Percentiles rank a stretch among this genome's conserved stretches.
Evolutionary conservation across 371 early-diverging fungal genomes (phyloP).

Genomic region (Dichotomocladium elegans): DNA sequence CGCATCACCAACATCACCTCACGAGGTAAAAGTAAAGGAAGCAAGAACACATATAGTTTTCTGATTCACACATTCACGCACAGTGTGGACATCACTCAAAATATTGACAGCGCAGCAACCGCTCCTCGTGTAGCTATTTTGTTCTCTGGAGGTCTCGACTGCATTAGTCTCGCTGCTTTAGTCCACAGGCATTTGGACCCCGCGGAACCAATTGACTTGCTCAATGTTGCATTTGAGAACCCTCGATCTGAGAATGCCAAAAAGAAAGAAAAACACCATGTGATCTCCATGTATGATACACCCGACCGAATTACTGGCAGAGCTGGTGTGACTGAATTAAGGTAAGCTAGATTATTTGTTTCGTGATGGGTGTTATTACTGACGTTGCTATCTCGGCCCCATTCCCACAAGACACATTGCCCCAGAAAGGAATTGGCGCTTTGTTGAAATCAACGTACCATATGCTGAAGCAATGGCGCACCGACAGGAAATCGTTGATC

Average conservation of each 20-base stretch:
- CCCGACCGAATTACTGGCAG: slow-evolving; percentile 89
- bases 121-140: slow-evolving; percentile 78
- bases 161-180: slow-evolving; percentile 80
- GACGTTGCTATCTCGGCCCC: too few relatives aligned
- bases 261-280: slow-evolving; percentile 9
- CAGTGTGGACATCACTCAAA: background rate
- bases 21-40: background rate
- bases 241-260: slow-evolving; percentile 62
- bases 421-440: slow-evolving; percentile 78
- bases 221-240: slow-evolving; percentile 96
- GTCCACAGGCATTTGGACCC: slow-evolving; percentile 66
- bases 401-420: slow-evolving; percentile 53
- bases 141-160: slow-evolving; percentile 96
- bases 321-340: slow-evolving; percentile 60
- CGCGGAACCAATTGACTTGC: slow-evolving; percentile 80
- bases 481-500: slow-evolving; percentile 56
- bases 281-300: slow-evolving; percentile 59
- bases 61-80: background rate
- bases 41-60: background rate
- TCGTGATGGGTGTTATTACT: too few relatives aligned
- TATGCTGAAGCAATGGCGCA: slow-evolving; percentile 62
- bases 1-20: slow-evolving; percentile 40
- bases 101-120: too few relatives aligned
- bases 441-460: slow-evolving; percentile 88
- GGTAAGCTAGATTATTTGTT: too few relatives aligned